Conservation (phyloP, 2,329 filamentous ascomycete genomes). For the Fusarium hostae region DNA sequence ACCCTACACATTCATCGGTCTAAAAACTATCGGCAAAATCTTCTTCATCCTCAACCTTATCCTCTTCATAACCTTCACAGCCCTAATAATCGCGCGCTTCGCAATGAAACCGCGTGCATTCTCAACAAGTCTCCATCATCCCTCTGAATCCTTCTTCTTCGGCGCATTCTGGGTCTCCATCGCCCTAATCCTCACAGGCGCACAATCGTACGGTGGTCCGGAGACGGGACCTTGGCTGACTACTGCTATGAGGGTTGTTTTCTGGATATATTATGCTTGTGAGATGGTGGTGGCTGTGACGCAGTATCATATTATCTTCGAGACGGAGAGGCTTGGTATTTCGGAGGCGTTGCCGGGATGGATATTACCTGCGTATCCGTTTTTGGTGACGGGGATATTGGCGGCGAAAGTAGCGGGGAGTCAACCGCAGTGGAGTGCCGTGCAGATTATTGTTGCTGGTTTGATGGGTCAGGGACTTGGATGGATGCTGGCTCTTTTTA, state of each 20-base stretch:
- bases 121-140: slow-evolving; percentile 15
- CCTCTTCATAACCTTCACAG: slow-evolving; percentile 4
- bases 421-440: slow-evolving; percentile 16
- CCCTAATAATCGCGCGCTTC: slow-evolving; percentile 4
- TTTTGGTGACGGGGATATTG: slow-evolving; percentile 19
- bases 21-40: slow-evolving; percentile 16
- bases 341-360: slow-evolving; percentile 13
- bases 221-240: slow-evolving; percentile 7
- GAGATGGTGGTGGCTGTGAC: slow-evolving; percentile 17
- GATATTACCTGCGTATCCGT: slow-evolving; percentile 24
- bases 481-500: slow-evolving; percentile 25
- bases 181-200: slow-evolving; percentile 11
- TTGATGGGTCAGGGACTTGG: slow-evolving; percentile 22
- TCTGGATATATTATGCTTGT: slow-evolving; percentile 29
- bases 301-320: slow-evolving; percentile 19
- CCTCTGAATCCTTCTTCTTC: slow-evolving; percentile 21
- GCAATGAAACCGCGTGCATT: slow-evolving; percentile 11
- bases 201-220: slow-evolving; percentile 16
- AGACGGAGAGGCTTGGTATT: slow-evolving; percentile 4
- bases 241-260: not conserved
- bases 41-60: slow-evolving; percentile 22
- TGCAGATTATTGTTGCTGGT: slow-evolving; percentile 18
- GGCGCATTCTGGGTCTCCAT: slow-evolving; percentile 19
- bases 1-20: slow-evolving; percentile 4
- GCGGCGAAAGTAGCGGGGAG: slow-evolving; percentile 8